Conservation (phyloP, 257 asterid species). For the Verbascum thapsus region DNA sequence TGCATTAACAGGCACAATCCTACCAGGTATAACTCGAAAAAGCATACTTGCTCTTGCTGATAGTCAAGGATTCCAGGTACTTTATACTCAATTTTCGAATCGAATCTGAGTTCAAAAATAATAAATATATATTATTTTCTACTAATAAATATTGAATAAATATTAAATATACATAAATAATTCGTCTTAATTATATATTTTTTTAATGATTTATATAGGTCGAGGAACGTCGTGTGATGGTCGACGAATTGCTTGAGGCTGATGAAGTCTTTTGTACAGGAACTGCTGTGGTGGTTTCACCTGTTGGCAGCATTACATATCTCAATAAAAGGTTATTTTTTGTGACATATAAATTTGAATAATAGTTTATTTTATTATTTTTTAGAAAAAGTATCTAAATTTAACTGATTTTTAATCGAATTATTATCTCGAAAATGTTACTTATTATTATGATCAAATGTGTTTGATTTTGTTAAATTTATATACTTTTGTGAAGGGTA, state of each 20-base stretch:
- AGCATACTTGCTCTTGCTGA: slow-evolving; percentile 51
- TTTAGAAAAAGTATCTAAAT: too few species aligned
- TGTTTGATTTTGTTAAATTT: too few species aligned
- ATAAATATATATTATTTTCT: too few species aligned
- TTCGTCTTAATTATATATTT: too few species aligned
- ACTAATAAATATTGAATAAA: too few species aligned
- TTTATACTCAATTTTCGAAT: not conserved
- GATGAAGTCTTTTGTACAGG: slow-evolving; percentile 98
- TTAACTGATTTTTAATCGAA: too few species aligned
- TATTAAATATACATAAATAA: too few species aligned
- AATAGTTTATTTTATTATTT: not conserved
- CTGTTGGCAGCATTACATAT: slow-evolving; percentile 92
- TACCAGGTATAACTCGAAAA: slow-evolving; percentile 60
- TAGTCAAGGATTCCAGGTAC: slow-evolving; percentile 56
- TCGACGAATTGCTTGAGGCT: slow-evolving; percentile 91
- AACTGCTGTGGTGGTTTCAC: slow-evolving; percentile 92
- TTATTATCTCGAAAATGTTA: too few species aligned
- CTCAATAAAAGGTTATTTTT: slow-evolving; percentile 57
- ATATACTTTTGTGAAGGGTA: slow-evolving; percentile 44
- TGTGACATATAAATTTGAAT: too few species aligned
- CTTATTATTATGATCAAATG: too few species aligned
- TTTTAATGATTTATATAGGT: too few species aligned
- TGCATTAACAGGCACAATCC: slow-evolving; percentile 51
- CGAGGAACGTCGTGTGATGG: slow-evolving; percentile 76
- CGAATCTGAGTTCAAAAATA: too few species aligned